Base-by-base conservation (phyloP, 192 early-diverging fungal species). In the Paraglomus brasilianum region DNA sequence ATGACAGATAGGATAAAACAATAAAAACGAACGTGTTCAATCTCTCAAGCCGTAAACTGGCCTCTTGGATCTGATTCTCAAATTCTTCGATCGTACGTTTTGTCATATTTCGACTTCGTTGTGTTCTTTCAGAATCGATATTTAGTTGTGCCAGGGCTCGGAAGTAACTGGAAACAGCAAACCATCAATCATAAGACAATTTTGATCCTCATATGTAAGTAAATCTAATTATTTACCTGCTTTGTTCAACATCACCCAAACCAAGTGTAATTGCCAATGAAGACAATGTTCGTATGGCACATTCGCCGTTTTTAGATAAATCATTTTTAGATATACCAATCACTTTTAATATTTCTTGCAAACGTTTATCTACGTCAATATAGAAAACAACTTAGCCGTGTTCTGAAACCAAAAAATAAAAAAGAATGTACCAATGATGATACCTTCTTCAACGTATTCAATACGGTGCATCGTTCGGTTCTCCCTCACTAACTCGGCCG, bases 371-470 rank as follows among this genome's bases (percentile, higher is more conserved):
- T 64, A 19, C 39, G 21, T 19, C 42, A 21, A 36, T 41, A 36
- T 30, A 30, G 30, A 30, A 30, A 30, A 30, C 30, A 30, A 30
- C 3, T 30, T 30, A 30, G 30, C 30, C 30, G 30, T 30, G 30
- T 30, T 30, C 30, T 30, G 30, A 30, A 30, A 30, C 30, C 30
- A 30, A 30, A 30, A 30, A 30, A 30, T 2, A 30, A 30, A 30
- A 41, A 60, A 60, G 1, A n/a, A n/a, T n/a, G n/a, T 19, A 5
- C 13, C 5, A n/a, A n/a, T 8, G 13, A 57, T 22, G 14, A 30
- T 30, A 64, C 62, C 44, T 46, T 64, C 62, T 24, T 19, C 39
- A 46, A 42, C n/a, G 45, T 64, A 64, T 64, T 64, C 62, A 21
- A 64, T 21, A 5, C 43, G 2, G n/a, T 64, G 61, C 43, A 47